phyloP scores from a whole-genome alignment of 768 basidiomycete species.

The Suillus lakei region DNA sequence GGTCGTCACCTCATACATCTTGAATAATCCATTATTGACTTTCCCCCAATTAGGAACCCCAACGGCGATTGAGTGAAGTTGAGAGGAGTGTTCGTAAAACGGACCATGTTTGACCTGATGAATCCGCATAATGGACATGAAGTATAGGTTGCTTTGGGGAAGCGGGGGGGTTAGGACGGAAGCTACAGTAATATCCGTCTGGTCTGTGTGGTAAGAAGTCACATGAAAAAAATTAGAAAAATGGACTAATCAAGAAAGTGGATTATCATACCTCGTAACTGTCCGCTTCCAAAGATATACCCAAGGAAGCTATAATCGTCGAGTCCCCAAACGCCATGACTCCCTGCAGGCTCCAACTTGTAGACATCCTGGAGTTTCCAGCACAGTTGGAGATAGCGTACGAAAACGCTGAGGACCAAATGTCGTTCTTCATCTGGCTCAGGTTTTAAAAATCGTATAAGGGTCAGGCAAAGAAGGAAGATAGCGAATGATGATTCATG shows the following conservation, averaged over 20 bases:
- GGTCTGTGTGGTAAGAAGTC: slow-evolving; percentile 47
- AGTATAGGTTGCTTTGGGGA: slow-evolving; percentile 77
- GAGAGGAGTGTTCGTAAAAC: slow-evolving; percentile 91
- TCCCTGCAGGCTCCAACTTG: slow-evolving; percentile 92
- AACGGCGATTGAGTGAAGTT: slow-evolving; percentile 83
- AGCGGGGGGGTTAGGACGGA: slow-evolving; percentile 63
- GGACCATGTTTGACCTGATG: slow-evolving; percentile 84
- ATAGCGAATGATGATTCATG: slow-evolving; percentile 91
- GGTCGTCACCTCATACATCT: slow-evolving; percentile 87
- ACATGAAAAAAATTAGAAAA: background rate
- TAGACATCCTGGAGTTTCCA: slow-evolving; percentile 90
- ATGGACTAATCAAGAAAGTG: slow-evolving; percentile 10
- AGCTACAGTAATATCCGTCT: slow-evolving; percentile 65
- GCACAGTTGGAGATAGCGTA: slow-evolving; percentile 79
- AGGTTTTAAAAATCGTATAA: slow-evolving; percentile 67
- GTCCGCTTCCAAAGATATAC: slow-evolving; percentile 90
- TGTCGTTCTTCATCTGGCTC: slow-evolving; percentile 63
- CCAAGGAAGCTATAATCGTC: slow-evolving; percentile 91
- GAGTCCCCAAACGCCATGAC: slow-evolving; percentile 97
- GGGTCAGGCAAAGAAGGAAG: slow-evolving; percentile 74
- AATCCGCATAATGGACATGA: slow-evolving; percentile 78
- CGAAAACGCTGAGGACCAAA: slow-evolving; percentile 64
- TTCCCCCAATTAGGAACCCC: slow-evolving; percentile 93
- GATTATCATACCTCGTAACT: slow-evolving; percentile 70
- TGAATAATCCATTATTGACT: slow-evolving; percentile 87